Base-by-base conservation (phyloP, 2,329 filamentous ascomycete species). In the Hortaea sp. region DNA sequence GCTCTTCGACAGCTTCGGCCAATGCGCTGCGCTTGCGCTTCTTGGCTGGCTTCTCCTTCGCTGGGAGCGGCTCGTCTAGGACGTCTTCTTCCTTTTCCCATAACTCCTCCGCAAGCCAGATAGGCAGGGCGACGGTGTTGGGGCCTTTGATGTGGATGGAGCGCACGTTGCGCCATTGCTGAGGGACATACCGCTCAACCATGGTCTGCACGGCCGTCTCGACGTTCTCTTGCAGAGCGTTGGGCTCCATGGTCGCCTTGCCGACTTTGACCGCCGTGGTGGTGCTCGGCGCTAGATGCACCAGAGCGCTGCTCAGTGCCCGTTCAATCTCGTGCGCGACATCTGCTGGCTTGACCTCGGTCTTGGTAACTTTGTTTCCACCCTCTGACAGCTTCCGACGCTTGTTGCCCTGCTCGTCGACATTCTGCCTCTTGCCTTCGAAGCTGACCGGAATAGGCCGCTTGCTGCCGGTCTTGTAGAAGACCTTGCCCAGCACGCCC, bases 91-190 rank as follows among this genome's bases (percentile, higher is more conserved):
- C 78, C 54, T 92, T 85, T 11, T 83, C 68, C 88, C 92, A 98
- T 53, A 98, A 74, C 74, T 95, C 88, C 56, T 88, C 84, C 4
- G 90, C 85, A 62, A 95, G 71, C 86, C 88, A 98, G 63, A 98
- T 82, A n/a, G 92, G 92, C 60, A 98, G 75, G 6, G 90, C 85
- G 50, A 82, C 84, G 4, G 90, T 95, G 61, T 86, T 81, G 29
- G 87, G 84, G 3, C 88, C 87, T 76, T 97, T 98, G 73, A 98
- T 76, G 66, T 94, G 88, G 51, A 98, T 71, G 52, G 79, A 79
- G 66, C 83, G 82, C 53, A 97, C 77, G 64, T 90, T 92, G 60
- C 79, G 79, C 88, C 89, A 95, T 60, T 88, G 83, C 64, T 90
- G 82, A 12, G 88, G 80, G 40, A 95, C 80, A 62, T 84, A 85